Conservation (phyloP, 352 stramenopile species). For the Aphanomyces euteiches region DNA sequence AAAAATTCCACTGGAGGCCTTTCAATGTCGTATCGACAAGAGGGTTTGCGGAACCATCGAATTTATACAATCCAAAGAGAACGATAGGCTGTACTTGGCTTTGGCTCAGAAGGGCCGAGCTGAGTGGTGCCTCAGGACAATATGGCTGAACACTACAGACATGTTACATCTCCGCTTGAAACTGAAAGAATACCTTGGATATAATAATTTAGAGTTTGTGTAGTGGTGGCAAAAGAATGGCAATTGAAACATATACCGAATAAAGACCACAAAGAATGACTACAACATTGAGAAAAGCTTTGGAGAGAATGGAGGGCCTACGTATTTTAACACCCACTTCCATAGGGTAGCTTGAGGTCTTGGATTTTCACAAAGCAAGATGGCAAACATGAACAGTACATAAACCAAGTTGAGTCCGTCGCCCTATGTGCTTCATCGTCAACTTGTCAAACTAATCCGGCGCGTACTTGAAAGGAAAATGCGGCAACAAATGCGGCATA, state of each 20-base stretch:
- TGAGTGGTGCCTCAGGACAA: constrained; percentile 41
- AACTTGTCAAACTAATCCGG: too few species aligned
- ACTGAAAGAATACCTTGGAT: constrained; percentile 40
- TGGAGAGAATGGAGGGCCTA: constrained; percentile 37
- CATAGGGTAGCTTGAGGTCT: constrained; percentile 56
- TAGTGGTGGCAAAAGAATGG: constrained; percentile 78
- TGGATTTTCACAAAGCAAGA: constrained; percentile 72
- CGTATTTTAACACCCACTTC: constrained; percentile 77
- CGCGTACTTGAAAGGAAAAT: constrained; percentile 67
- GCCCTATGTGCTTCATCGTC: constrained; percentile 37
- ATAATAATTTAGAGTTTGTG: constrained; percentile 51
- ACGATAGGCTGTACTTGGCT: constrained; percentile 75
- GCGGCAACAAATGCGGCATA: constrained; percentile 61
- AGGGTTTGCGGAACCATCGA: constrained; percentile 62
- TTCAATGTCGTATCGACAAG: constrained; percentile 51
- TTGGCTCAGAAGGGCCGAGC: constrained; percentile 36
- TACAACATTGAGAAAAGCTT: constrained; percentile 35
- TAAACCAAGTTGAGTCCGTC: constrained; percentile 80
- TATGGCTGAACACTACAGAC: constrained; percentile 55
- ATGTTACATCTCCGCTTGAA: background rate
- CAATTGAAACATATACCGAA: constrained; percentile 80
- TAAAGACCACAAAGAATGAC: constrained; percentile 39
- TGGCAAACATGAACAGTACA: constrained; percentile 60
- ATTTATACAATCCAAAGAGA: constrained; percentile 84
- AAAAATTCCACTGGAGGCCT: constrained; percentile 82